These are phyloP conservation scores for Eudorina sp. DNA, from an alignment of 139 green algal species.

Conservation along the genomic window DNA sequence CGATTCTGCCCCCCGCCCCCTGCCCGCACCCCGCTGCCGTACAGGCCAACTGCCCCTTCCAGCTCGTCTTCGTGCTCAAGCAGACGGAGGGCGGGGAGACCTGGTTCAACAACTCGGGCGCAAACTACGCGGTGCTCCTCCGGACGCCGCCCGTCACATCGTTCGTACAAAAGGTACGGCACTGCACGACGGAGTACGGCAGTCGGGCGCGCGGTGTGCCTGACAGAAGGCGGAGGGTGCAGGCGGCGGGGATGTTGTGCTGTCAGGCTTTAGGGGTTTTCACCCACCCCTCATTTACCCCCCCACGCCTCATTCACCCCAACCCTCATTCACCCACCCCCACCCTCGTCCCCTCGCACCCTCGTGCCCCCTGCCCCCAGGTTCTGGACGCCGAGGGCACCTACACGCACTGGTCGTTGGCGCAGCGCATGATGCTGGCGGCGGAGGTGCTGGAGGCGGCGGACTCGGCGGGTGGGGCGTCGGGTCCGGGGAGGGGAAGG, in stretches of 20 bases:
- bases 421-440: slow-evolving; percentile 79
- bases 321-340: too few species aligned
- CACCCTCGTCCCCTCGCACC: neutral
- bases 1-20: neutral
- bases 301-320: too few species aligned
- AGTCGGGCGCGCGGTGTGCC: too few species aligned
- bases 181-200: too few species aligned
- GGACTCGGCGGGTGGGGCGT: slow-evolving; percentile 68
- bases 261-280: too few species aligned
- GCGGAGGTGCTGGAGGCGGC: slow-evolving; percentile 78
- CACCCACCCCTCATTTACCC: too few species aligned
- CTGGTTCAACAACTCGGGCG: slow-evolving; percentile 76
- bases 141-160: slow-evolving; percentile 63
- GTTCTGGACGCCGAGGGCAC: slow-evolving; percentile 67
- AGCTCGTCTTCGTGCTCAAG: slow-evolving; percentile 82
- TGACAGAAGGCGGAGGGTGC: too few species aligned
- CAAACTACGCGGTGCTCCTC: slow-evolving; percentile 75
- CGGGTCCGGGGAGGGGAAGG: neutral
- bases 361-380: slow-evolving; percentile 5
- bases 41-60: slow-evolving; percentile 55
- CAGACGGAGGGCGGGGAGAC: slow-evolving; percentile 64
- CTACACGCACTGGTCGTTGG: slow-evolving; percentile 80
- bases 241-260: too few species aligned
- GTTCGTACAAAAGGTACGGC: slow-evolving; percentile 54
- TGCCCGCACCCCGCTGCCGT: neutral